These are phyloP conservation scores for Jatropha multifida DNA, from an alignment of 441 rosid species.

Conservation along the genomic window DNA sequence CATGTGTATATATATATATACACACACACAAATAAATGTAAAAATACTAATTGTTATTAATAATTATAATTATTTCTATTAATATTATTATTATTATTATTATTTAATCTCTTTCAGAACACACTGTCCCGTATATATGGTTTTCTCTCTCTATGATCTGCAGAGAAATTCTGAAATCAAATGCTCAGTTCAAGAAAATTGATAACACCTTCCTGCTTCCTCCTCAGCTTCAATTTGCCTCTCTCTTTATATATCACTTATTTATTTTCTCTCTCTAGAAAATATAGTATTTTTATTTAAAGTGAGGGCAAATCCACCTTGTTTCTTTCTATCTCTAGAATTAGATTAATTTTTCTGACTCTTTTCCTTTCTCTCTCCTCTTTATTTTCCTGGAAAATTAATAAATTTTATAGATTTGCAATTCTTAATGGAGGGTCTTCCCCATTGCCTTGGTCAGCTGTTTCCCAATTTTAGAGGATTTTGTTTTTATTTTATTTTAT, in stretches of 20 bases:
- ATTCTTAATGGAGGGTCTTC: slow-evolving; percentile 6
- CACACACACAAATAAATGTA: background rate
- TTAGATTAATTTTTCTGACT: background rate
- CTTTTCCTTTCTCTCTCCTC: slow-evolving; percentile 13
- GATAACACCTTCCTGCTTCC: slow-evolving; percentile 10
- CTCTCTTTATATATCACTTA: background rate
- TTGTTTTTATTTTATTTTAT: background rate
- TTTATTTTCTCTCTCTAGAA: slow-evolving; percentile 23
- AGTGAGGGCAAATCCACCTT: slow-evolving; percentile 16
- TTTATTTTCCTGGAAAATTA: slow-evolving; percentile 25
- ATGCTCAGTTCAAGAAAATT: slow-evolving; percentile 9
- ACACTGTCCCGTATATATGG: too few relatives aligned
- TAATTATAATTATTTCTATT: background rate
- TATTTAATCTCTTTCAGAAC: background rate
- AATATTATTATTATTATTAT: slow-evolving; percentile 1
- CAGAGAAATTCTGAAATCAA: slow-evolving; percentile 21
- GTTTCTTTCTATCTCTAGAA: slow-evolving; percentile 19
- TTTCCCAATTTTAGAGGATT: background rate
- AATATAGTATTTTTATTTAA: slow-evolving; percentile 1
- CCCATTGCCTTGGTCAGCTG: background rate
- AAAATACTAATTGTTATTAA: background rate
- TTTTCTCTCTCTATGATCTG: slow-evolving; percentile 26
- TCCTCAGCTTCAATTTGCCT: slow-evolving; percentile 6
- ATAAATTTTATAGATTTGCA: background rate
- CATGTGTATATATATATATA: background rate